Conservation (phyloP, 1,284 basidiomycete species). For the Phellinidium pouzarii region DNA sequence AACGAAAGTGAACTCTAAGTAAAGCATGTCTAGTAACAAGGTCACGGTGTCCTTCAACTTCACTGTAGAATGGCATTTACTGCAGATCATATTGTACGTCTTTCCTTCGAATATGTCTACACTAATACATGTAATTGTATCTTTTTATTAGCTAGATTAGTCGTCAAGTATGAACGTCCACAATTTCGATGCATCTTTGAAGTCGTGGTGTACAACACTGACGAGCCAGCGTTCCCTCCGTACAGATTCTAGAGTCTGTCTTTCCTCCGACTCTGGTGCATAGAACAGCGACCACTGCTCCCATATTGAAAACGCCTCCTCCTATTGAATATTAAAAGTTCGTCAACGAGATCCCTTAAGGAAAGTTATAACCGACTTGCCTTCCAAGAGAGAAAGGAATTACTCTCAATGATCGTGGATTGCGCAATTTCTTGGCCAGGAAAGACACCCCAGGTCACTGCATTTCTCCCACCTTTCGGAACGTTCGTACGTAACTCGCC, state of each 20-base stretch:
- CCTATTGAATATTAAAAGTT: constrained; percentile 43
- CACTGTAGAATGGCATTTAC: not conserved
- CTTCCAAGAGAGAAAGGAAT: constrained; percentile 93
- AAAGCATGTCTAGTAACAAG: no score
- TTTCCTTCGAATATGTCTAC: constrained; percentile 7
- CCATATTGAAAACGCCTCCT: constrained; percentile 97
- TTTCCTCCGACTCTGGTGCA: constrained; percentile 66
- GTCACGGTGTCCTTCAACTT: not conserved
- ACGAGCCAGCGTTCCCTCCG: constrained; percentile 82
- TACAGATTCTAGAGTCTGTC: constrained; percentile 67
- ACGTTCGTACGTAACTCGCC: constrained; percentile 84
- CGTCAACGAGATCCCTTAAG: constrained; percentile 1
- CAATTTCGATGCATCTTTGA: constrained; percentile 72
- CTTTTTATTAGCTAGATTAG: not conserved
- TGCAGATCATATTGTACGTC: not conserved
- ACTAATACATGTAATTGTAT: not conserved
- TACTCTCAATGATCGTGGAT: constrained; percentile 93
- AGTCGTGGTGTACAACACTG: constrained; percentile 93
- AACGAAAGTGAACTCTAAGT: constrained; percentile 24
- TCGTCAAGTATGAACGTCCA: constrained; percentile 75
- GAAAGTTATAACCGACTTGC: constrained; percentile 30
- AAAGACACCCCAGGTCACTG: constrained; percentile 99
- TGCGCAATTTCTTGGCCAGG: constrained; percentile 94
- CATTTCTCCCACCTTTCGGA: constrained; percentile 76
- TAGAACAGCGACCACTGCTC: constrained; percentile 90